These are phyloP conservation scores for Rutstroemia sp. DNA, from an alignment of 2,329 filamentous ascomycete species.

Conservation along the genomic window DNA sequence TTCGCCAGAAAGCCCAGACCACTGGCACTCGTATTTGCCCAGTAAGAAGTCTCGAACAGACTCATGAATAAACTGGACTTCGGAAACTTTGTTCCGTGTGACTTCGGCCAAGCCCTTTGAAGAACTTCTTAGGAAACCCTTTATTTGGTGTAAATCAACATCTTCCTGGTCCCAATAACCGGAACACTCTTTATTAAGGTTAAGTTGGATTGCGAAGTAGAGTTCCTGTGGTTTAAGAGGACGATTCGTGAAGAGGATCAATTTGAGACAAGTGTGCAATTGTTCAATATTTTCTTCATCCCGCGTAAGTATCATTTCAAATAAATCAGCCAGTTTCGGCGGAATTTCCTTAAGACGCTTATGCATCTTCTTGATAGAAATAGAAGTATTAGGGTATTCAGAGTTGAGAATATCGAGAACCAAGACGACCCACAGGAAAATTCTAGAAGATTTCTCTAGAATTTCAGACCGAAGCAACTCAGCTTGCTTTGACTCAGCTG, in stretches of 20 bases:
- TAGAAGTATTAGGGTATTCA: conserved; percentile 29
- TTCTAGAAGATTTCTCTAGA: conserved; percentile 13
- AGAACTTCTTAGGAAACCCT: conserved; percentile 31
- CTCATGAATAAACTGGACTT: conserved; percentile 36
- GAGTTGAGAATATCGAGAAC: conserved; percentile 35
- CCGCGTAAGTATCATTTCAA: conserved; percentile 27
- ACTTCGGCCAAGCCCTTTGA: conserved; percentile 38
- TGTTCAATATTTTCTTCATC: conserved; percentile 37
- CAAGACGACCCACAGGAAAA: conserved; percentile 22
- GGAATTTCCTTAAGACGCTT: conserved; percentile 28
- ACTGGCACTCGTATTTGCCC: conserved; percentile 25
- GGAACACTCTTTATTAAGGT: conserved; percentile 11
- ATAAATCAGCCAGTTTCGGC: conserved; percentile 12
- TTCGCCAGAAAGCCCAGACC: conserved; percentile 14
- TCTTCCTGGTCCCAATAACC: conserved; percentile 21
- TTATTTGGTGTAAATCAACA: conserved; percentile 26
- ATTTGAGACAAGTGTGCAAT: conserved; percentile 41
- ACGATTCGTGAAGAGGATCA: conserved; percentile 41
- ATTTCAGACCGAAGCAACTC: conserved; percentile 14
- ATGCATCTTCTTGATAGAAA: conserved; percentile 29
- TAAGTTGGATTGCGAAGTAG: conserved; percentile 19
- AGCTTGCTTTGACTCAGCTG: conserved; percentile 4
- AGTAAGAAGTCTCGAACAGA: conserved; percentile 35
- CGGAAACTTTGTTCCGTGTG: conserved; percentile 23
- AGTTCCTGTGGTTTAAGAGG: conserved; percentile 19